Base-by-base conservation (phyloP, 148 eudicot genomes). In the Nepenthes gracilis region DNA sequence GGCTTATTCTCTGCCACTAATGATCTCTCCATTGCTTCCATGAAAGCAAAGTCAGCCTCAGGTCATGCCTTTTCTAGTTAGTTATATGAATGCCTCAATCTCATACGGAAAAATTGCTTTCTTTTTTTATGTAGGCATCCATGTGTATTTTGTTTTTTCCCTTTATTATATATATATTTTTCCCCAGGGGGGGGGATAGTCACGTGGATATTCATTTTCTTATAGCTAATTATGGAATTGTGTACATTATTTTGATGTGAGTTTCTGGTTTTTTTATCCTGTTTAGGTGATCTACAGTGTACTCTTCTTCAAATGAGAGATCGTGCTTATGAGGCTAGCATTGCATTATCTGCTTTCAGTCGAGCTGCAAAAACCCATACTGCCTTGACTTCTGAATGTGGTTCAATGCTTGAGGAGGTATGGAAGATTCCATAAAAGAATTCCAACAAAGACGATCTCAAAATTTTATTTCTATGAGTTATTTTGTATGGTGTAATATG, bases 341-440 rank as follows among this genome's bases (percentile, higher is more conserved):
- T 79, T 55, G 85, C 82, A 52, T 78, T 93, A 50, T 82, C 99
- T 76, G 71, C 81, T 71, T 89, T 84, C 75, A 74, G 70, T 54
- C 77, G 70, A 52, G 73, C 78, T 72, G 71, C 72, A 40, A 85
- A 77, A 74, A 79, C 86, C 58, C 97, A 86, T 67, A 86, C 87
- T 56, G 87, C 90, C 62, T 76, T 93, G 88, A 93, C 99, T 60
- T 77, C 97, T 68, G 99, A 89, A 72, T 84, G 95, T 72, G 95
- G 97, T 61, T 83, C 95, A 53, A 84, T 93, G 99, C 95, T 93
- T 73, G 99, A 89, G 76, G 99, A 93, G 97, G 99, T 93, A 64
- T 68, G 45, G 23, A 23, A 36, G 38, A 10, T 54, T n/a, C 53
- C 15, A 49, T 49, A 49, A 5, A 6, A 49, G 53, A 11, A 49